Evolutionary conservation across 2,329 filamentous ascomycete genomes (phyloP).

Genomic region (Sclerotinia minor): DNA sequence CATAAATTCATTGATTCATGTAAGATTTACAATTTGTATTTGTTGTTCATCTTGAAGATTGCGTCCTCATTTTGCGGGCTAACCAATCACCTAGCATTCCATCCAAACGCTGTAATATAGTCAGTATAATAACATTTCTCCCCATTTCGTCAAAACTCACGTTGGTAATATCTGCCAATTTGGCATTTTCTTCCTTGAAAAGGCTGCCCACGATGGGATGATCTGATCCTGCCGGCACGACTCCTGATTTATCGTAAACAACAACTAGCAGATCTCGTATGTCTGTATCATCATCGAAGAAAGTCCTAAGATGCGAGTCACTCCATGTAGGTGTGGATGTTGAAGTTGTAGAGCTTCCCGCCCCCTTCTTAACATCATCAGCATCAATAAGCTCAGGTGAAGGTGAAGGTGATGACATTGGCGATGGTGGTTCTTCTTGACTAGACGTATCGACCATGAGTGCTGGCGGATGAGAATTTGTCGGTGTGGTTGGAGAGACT

Average conservation of each 20-base stretch:
- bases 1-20: constrained; percentile 40
- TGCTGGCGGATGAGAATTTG: constrained; percentile 58
- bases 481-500: constrained; percentile 57
- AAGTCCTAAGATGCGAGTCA: constrained; percentile 79
- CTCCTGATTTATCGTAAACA: constrained; percentile 87
- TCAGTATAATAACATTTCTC: constrained; percentile 25
- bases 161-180: constrained; percentile 80
- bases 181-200: constrained; percentile 84
- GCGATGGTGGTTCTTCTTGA: constrained; percentile 64
- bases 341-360: constrained; percentile 56
- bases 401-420: constrained; percentile 63
- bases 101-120: constrained; percentile 67
- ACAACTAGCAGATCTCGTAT: constrained; percentile 88
- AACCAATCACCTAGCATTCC: constrained; percentile 83
- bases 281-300: constrained; percentile 86
- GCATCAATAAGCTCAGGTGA: constrained; percentile 60
- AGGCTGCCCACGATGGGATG: constrained; percentile 80
- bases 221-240: constrained; percentile 75
- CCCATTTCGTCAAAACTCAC: constrained; percentile 48
- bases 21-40: constrained; percentile 29
- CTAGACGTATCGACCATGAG: constrained; percentile 71
- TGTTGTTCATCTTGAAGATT: constrained; percentile 33
- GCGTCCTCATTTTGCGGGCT: constrained; percentile 62
- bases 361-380: constrained; percentile 44
- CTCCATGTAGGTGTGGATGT: constrained; percentile 71